These are phyloP conservation scores for Hyaloscypha bicolor DNA, from an alignment of 495 filamentous ascomycete genomes.

Conservation along the genomic window DNA sequence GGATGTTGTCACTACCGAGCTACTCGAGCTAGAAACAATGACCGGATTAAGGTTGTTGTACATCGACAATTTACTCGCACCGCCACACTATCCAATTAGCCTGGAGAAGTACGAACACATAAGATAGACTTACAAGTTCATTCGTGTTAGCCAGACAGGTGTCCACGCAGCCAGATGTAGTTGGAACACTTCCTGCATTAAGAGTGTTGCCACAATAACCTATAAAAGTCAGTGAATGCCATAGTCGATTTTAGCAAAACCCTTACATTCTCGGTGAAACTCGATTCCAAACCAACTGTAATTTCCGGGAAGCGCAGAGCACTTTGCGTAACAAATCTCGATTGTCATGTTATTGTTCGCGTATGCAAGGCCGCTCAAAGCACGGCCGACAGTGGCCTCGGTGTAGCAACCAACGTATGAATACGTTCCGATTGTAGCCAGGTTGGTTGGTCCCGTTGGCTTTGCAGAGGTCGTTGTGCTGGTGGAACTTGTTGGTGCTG, in stretches of 20 bases:
- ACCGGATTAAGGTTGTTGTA: background rate
- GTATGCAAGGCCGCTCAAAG: background rate
- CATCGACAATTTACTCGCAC: slow-evolving; percentile 7
- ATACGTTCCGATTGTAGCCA: background rate
- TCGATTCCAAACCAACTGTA: background rate
- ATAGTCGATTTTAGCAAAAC: too few relatives aligned
- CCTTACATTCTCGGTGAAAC: background rate
- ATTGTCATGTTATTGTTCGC: slow-evolving; percentile 33
- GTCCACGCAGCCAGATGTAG: slow-evolving; percentile 57
- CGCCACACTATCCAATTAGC: background rate
- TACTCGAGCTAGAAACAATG: background rate
- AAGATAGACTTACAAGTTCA: slow-evolving; percentile 36
- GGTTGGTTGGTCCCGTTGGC: slow-evolving; percentile 7
- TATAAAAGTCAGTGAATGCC: too few relatives aligned
- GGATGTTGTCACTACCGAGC: background rate
- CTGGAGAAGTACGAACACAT: too few relatives aligned
- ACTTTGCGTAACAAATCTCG: slow-evolving; percentile 42
- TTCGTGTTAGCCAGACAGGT: slow-evolving; percentile 56
- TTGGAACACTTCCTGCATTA: slow-evolving; percentile 8
- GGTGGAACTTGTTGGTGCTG: slow-evolving; percentile 6
- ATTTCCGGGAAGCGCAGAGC: background rate
- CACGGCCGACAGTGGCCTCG: background rate
- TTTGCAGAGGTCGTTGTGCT: background rate
- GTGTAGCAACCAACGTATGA: background rate
- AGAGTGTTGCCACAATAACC: background rate